Evolutionary conservation across 2,329 filamentous ascomycete genomes (phyloP), one percentile per base, ranked within the genome.

Genomic region (Bipolaris zeicola): DNA sequence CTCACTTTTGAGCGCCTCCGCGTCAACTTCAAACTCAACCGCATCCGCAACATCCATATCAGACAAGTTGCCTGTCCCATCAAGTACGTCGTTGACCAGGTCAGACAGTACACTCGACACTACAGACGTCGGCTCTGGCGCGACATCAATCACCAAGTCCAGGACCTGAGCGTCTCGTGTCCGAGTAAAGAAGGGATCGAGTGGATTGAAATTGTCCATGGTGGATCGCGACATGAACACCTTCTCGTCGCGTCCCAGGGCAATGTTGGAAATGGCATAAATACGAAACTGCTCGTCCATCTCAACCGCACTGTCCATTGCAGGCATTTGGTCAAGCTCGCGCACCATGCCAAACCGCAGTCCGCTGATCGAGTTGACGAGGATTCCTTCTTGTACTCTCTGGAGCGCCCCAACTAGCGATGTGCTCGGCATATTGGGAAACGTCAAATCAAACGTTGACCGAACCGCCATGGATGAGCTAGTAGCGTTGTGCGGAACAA

Each of bases 191-290:
- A 93, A 88, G 13, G 92, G 90, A 75, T 97, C 94, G 20, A 86
- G 85, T 34, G 92, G 84, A 62, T 90, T 88, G 55, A 89, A 86
- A 26, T 92, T 87, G 24, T 77, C 72, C 38, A 82, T 68, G 0
- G 94, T 85, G 55, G 92, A 87, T 22, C 89, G 86, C 44, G 89
- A 84, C 61, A 98, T 85, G 71, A 91, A 90, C 18, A 97, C 87
- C 62, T 89, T 90, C 76, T 98, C 94, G 70, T 98, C 92, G 45
- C 90, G 88, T 3, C 94, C 94, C 3, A 99, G 81, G 1, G 89
- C 85, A 38, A 93, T 84, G 64, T 89, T 91, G 39, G 91, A 92
- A 60, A 96, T 87, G 42, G 90, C 89, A 55, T 89, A 90, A 39
- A 98, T 88, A 53, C 88, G 84, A 82, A 89, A 92, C 13, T 80